phyloP scores from a whole-genome alignment of 2,329 filamentous ascomycete species.

The Myriosclerotinia scirpicola region DNA sequence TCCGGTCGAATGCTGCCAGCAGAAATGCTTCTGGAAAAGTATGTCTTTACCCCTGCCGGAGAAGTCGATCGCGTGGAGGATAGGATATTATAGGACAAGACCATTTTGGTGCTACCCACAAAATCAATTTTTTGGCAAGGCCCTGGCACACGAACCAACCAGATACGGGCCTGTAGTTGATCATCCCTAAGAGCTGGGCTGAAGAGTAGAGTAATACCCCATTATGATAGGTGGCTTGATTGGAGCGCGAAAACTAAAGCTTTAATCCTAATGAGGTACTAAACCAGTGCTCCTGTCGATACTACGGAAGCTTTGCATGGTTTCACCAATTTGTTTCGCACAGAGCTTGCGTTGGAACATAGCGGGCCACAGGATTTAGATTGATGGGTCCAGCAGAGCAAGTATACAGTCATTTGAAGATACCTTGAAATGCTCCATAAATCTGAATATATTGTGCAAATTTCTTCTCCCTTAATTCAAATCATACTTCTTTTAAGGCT shows the following conservation, averaged over 20 bases:
- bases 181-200: slow-evolving; percentile 6
- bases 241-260: not conserved
- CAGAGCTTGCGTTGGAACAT: not conserved
- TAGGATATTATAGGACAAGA: slow-evolving; percentile 13
- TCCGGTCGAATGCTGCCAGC: slow-evolving; percentile 10
- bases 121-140: not conserved
- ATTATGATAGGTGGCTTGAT: slow-evolving; percentile 16
- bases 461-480: not conserved
- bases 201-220: slow-evolving; percentile 2
- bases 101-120: not conserved
- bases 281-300: not conserved
- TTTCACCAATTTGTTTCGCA: slow-evolving; percentile 6
- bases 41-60: slow-evolving; percentile 5
- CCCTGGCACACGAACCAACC: slow-evolving; percentile 8
- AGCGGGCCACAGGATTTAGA: too few species aligned
- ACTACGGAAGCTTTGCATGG: slow-evolving; percentile 16
- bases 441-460: not conserved
- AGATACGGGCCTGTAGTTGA: slow-evolving; percentile 2
- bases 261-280: slow-evolving; percentile 10
- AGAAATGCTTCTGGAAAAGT: not conserved
- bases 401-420: not conserved
- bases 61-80: slow-evolving; percentile 11
- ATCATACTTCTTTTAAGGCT: not conserved
- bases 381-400: not conserved
- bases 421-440: slow-evolving; percentile 1